These are phyloP conservation scores for Colletotrichum tamarilloi DNA, from an alignment of 2,329 filamentous ascomycete species.

Conservation along the genomic window DNA sequence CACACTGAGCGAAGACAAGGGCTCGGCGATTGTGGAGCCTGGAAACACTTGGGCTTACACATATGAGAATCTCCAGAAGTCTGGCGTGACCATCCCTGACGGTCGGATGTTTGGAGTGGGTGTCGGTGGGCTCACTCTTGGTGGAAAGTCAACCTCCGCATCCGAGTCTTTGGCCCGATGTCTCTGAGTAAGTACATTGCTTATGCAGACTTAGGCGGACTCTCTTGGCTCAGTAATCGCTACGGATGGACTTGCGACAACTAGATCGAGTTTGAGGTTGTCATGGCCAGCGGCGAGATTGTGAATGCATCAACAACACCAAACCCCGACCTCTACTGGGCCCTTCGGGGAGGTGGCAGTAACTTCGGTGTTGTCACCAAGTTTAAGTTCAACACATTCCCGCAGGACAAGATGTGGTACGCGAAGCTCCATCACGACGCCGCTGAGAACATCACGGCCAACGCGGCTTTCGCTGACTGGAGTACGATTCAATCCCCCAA, in stretches of 20 bases:
- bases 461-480: neutral
- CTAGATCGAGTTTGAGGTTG: conserved; percentile 51
- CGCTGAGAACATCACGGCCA: neutral
- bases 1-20: conserved; percentile 43
- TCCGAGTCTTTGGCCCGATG: too few species aligned
- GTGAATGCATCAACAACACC: conserved; percentile 47
- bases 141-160: conserved; percentile 37
- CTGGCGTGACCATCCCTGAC: conserved; percentile 49
- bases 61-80: conserved; percentile 47
- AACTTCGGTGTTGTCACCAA: conserved; percentile 52
- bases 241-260: conserved; percentile 55
- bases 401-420: conserved; percentile 33
- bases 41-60: conserved; percentile 53
- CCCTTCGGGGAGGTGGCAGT: conserved; percentile 56
- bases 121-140: conserved; percentile 52
- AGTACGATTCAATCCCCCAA: neutral
- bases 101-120: conserved; percentile 53
- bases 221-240: conserved; percentile 54
- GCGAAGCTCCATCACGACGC: neutral
- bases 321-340: conserved; percentile 55
- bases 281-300: conserved; percentile 51
- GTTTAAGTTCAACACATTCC: conserved; percentile 37
- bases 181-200: neutral
- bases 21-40: conserved; percentile 47
- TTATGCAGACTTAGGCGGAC: conserved; percentile 45